Evolutionary conservation across 805 yeast species (phyloP).

Genomic region (Myxozyma neglecta): DNA sequence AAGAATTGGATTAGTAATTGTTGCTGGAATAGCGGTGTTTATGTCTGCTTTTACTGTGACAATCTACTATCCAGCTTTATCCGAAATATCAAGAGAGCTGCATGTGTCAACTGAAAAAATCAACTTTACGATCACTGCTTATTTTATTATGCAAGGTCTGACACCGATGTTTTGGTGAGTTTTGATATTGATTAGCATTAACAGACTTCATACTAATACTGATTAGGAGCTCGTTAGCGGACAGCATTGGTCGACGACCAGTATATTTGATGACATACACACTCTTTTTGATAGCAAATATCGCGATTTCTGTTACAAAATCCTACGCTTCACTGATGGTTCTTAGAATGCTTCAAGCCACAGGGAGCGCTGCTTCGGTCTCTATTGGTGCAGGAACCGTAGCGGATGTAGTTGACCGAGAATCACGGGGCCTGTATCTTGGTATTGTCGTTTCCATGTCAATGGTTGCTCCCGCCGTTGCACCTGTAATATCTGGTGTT

Average conservation of each 20-base stretch:
- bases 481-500: slow-evolving; percentile 66
- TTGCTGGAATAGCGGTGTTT: slow-evolving; percentile 52
- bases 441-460: slow-evolving; percentile 67
- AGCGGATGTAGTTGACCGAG: slow-evolving; percentile 68
- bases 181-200: no score
- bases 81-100: slow-evolving; percentile 56
- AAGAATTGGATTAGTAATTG: background rate
- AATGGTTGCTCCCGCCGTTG: slow-evolving; percentile 72
- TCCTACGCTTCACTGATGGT: slow-evolving; percentile 59
- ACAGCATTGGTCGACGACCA: slow-evolving; percentile 71
- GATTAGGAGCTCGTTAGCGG: slow-evolving; percentile 58
- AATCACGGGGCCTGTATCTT: slow-evolving; percentile 67
- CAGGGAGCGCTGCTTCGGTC: slow-evolving; percentile 73
- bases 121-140: slow-evolving; percentile 75
- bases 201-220: background rate
- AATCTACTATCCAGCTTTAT: slow-evolving; percentile 78
- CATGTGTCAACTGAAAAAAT: slow-evolving; percentile 55
- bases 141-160: slow-evolving; percentile 72
- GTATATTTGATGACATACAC: slow-evolving; percentile 55
- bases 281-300: slow-evolving; percentile 59
- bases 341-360: slow-evolving; percentile 72
- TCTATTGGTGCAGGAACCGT: slow-evolving; percentile 69
- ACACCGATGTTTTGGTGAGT: slow-evolving; percentile 60
- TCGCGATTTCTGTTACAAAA: slow-evolving; percentile 62
- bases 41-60: slow-evolving; percentile 74